These are phyloP conservation scores for Fusarium sp. DNA, from an alignment of 2,329 filamentous ascomycete genomes.

Conservation along the genomic window DNA sequence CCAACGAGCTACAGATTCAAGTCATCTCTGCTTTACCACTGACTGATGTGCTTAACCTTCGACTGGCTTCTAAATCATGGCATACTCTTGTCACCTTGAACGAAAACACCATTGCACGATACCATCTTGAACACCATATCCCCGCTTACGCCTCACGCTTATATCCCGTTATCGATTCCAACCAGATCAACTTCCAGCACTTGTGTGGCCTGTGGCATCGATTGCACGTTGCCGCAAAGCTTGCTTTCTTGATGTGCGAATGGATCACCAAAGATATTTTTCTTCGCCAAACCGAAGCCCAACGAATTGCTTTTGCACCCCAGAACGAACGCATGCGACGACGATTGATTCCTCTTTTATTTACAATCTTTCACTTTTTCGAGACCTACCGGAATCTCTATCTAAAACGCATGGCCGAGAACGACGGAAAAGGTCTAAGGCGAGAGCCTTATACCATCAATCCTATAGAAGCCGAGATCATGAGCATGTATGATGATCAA, in stretches of 20 bases:
- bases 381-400: constrained; percentile 72
- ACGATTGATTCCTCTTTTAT: constrained; percentile 71
- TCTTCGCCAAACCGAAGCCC: constrained; percentile 66
- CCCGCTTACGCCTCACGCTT: constrained; percentile 71
- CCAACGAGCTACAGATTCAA: constrained; percentile 72
- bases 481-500: constrained; percentile 73
- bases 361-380: constrained; percentile 76
- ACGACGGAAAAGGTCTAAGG: constrained; percentile 64
- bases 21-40: constrained; percentile 71
- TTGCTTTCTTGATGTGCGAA: constrained; percentile 71
- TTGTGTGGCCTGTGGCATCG: constrained; percentile 75
- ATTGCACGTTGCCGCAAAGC: constrained; percentile 72
- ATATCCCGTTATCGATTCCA: constrained; percentile 65
- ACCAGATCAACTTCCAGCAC: constrained; percentile 68
- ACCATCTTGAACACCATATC: constrained; percentile 70
- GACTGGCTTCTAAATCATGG: constrained; percentile 69
- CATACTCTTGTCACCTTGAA: constrained; percentile 70
- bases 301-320: constrained; percentile 68
- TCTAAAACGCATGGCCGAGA: constrained; percentile 65
- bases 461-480: constrained; percentile 71
- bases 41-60: constrained; percentile 70
- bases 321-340: constrained; percentile 74
- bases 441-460: constrained; percentile 69
- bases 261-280: constrained; percentile 76
- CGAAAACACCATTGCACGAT: constrained; percentile 70